Percentiles rank a stretch among this genome's conserved stretches.
These are phyloP conservation scores for Fraxinus cuspidata DNA, from an alignment of 257 asterid species.

Conservation along the genomic window DNA sequence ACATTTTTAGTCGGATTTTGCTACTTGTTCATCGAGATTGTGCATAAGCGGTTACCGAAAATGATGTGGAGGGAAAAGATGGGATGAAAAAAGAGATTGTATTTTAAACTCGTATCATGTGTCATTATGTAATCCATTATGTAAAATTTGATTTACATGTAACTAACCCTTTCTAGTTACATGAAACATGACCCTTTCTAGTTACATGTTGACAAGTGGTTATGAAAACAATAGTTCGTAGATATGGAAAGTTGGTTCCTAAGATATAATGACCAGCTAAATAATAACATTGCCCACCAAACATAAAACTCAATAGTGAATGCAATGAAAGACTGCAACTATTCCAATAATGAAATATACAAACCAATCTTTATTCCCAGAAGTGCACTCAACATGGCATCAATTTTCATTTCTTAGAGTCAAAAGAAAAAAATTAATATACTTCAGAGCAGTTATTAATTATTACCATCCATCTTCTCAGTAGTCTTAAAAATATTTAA, in stretches of 20 bases:
- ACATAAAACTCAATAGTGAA: background rate
- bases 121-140: no score
- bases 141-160: no score
- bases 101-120: no score
- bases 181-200: background rate
- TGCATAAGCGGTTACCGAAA: no score
- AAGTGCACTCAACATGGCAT: background rate
- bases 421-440: background rate
- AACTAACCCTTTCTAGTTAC: no score
- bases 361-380: background rate
- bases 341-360: constrained; percentile 6
- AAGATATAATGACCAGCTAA: constrained; percentile 1
- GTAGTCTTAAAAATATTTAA: background rate
- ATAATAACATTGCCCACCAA: background rate
- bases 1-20: background rate
- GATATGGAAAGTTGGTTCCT: background rate
- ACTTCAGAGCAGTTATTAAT: background rate
- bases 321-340: constrained; percentile 7
- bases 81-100: no score
- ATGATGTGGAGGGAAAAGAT: no score
- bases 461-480: background rate
- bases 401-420: constrained; percentile 5
- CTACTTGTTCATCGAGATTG: no score
- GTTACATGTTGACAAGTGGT: background rate
- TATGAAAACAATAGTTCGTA: background rate